A percentile compares a stretch with the other conserved stretches of the same genome.
These are phyloP conservation scores for Yarrowia sp. DNA, from an alignment of 805 yeast genomes.

Conservation along the genomic window DNA sequence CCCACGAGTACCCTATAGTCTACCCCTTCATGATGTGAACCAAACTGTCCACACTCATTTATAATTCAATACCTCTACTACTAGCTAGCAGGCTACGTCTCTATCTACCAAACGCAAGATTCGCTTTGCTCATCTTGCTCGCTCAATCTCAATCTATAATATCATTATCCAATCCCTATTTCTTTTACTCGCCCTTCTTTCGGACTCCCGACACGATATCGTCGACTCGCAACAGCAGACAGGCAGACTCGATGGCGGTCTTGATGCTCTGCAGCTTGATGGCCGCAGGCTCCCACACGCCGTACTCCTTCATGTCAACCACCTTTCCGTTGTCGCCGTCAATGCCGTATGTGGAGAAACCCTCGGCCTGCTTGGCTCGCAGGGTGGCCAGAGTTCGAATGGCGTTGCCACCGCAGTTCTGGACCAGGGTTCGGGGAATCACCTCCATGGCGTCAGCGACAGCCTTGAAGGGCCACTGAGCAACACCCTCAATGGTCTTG, in stretches of 20 bases:
- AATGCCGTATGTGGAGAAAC: conserved; percentile 83
- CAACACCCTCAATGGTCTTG: conserved; percentile 89
- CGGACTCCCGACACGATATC: conserved; percentile 97
- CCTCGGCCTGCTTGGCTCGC: conserved; percentile 96
- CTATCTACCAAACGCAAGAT: too few relatives aligned
- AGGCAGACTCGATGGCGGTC: conserved; percentile 98
- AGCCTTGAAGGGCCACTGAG: conserved; percentile 98
- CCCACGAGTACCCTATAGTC: too few relatives aligned
- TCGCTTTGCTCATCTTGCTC: not conserved
- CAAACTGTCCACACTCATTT: too few relatives aligned
- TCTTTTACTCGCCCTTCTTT: conserved; percentile 48
- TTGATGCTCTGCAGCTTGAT: conserved; percentile 95
- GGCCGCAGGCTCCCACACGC: conserved; percentile 99
- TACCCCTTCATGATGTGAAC: too few relatives aligned
- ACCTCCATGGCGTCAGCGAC: conserved; percentile 99
- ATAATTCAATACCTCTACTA: too few relatives aligned
- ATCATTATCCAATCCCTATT: conserved; percentile 11
- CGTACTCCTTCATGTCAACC: conserved; percentile 94
- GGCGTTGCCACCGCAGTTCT: conserved; percentile 97
- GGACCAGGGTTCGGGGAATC: conserved; percentile 95
- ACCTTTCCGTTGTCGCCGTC: conserved; percentile 95
- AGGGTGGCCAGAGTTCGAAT: conserved; percentile 86
- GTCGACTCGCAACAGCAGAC: conserved; percentile 92
- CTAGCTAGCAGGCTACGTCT: too few relatives aligned
- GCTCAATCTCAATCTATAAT: not conserved